A percentile compares a stretch with the other conserved stretches of the same genome.
Evolutionary conservation across 768 basidiomycete species (phyloP).

Genomic region (Amanita pallidorosea): DNA sequence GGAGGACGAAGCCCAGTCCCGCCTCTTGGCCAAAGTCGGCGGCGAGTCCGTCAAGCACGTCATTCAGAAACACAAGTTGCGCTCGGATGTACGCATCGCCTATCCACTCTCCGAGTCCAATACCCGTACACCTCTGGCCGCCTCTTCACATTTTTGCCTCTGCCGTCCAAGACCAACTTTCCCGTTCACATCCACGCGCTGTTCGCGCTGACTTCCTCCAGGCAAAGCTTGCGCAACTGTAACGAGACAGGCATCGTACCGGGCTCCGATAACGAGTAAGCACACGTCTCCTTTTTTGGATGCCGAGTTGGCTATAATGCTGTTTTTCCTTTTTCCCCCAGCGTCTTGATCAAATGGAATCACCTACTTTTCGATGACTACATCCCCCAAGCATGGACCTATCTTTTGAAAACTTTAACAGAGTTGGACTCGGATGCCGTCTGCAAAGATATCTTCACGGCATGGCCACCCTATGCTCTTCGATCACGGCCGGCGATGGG

Average conservation of each 20-base stretch:
- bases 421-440: constrained; percentile 5
- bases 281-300: not conserved
- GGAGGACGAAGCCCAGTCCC: constrained; percentile 3
- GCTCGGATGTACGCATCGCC: constrained; percentile 27
- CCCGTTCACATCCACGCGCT: constrained; percentile 34
- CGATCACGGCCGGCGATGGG: constrained; percentile 24
- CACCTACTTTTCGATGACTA: constrained; percentile 29
- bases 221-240: constrained; percentile 33
- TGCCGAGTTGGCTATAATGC: not conserved
- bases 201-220: constrained; percentile 33
- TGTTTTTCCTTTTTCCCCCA: constrained; percentile 9
- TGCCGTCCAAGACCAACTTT: constrained; percentile 35
- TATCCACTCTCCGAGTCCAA: constrained; percentile 17
- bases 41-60: not conserved
- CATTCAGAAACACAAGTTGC: constrained; percentile 29
- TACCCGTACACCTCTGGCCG: constrained; percentile 19
- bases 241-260: constrained; percentile 26
- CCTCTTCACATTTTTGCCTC: constrained; percentile 38
- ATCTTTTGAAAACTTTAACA: constrained; percentile 21
- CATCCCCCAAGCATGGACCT: constrained; percentile 34
- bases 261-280: constrained; percentile 31
- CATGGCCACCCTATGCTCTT: constrained; percentile 27
- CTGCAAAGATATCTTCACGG: constrained; percentile 20
- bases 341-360: constrained; percentile 39
- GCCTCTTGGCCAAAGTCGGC: not conserved